phyloP scores from a whole-genome alignment of 805 yeast genomes.

The Nakazawaea pomicola region DNA sequence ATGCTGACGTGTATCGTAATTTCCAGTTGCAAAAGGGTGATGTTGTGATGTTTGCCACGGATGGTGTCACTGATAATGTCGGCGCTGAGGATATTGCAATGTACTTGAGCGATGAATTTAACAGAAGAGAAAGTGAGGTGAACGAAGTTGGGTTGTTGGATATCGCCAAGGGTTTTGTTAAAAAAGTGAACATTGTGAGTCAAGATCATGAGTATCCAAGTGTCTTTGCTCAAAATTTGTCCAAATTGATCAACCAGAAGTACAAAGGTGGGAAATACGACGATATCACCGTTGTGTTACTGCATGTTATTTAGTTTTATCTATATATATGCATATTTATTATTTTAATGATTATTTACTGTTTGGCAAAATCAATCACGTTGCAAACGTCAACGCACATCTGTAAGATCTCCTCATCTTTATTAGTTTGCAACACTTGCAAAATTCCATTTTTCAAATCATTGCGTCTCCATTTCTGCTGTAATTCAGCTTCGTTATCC shows the following conservation, averaged over 20 bases:
- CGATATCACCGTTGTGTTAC: slow-evolving; percentile 81
- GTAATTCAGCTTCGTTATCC: neutral
- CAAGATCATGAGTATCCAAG: slow-evolving; percentile 71
- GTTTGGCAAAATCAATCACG: slow-evolving; percentile 2
- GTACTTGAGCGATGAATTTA: slow-evolving; percentile 53
- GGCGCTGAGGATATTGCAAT: slow-evolving; percentile 65
- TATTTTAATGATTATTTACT: too few species aligned
- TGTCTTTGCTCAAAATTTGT: slow-evolving; percentile 78
- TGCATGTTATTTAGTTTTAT: slow-evolving; percentile 41
- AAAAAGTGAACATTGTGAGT: slow-evolving; percentile 63
- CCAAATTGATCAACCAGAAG: slow-evolving; percentile 57
- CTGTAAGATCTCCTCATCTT: slow-evolving; percentile 6
- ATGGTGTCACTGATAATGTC: slow-evolving; percentile 89
- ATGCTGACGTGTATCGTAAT: slow-evolving; percentile 54
- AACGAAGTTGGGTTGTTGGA: slow-evolving; percentile 12
- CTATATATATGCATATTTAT: too few species aligned
- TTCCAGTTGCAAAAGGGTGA: slow-evolving; percentile 70
- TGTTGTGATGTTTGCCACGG: slow-evolving; percentile 81
- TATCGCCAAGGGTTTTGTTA: slow-evolving; percentile 53
- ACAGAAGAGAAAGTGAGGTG: slow-evolving; percentile 15
- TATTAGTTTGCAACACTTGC: neutral
- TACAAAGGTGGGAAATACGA: slow-evolving; percentile 94
- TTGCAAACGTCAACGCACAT: slow-evolving; percentile 10
- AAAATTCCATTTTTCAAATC: slow-evolving; percentile 7
- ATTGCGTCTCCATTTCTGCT: neutral